phyloP scores from a whole-genome alignment of 345 rosid genomes.

The Cardamine resedifolia region DNA sequence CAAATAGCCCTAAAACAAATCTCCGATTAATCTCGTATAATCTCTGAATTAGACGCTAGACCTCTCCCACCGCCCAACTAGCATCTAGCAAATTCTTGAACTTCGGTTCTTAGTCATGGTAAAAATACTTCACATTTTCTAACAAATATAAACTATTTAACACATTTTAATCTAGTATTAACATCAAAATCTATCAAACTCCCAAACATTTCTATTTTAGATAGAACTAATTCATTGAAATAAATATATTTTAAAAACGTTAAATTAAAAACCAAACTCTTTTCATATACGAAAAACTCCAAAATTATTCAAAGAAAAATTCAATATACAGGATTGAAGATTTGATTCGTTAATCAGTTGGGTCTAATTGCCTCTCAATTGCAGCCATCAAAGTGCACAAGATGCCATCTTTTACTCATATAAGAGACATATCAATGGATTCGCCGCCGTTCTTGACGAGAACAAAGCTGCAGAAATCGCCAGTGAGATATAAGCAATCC shows the following conservation, averaged over 20 bases:
- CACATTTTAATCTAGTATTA: background rate
- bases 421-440: conserved; percentile 60
- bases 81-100: no score
- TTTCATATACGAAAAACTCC: background rate
- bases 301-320: no score
- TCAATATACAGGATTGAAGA: no score
- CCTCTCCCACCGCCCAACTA: no score
- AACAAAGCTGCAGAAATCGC: conserved; percentile 56
- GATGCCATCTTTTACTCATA: conserved; percentile 66
- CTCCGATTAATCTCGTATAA: no score
- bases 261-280: background rate
- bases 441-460: conserved; percentile 60
- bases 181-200: background rate
- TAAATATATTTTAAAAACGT: no score
- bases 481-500: conserved; percentile 36
- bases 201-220: background rate
- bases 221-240: background rate
- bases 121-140: no score
- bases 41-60: no score
- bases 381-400: conserved; percentile 51
- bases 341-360: background rate
- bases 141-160: background rate
- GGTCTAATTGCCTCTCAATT: background rate
- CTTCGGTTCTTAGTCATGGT: background rate
- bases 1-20: no score